phyloP scores from a whole-genome alignment of 2,329 filamentous ascomycete genomes.

The Chrysoporthe deuterocubensis region DNA sequence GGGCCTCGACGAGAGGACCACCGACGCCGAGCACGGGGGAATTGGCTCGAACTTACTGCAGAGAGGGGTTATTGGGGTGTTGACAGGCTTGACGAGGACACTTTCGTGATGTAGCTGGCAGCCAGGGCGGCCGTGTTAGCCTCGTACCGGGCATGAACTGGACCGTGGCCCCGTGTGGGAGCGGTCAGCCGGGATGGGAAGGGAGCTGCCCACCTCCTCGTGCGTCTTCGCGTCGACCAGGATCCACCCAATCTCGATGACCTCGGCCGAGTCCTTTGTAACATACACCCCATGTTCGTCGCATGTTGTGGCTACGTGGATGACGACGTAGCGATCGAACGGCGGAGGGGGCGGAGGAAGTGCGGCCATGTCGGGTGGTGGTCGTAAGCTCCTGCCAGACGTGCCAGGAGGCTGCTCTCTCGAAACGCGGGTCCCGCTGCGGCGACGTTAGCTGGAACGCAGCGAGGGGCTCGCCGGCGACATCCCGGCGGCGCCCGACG shows the following conservation, averaged over 20 bases:
- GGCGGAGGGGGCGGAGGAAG: slow-evolving; percentile 64
- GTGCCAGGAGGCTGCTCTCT: slow-evolving; percentile 14
- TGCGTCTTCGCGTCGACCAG: slow-evolving; percentile 87
- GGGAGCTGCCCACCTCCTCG: slow-evolving; percentile 74
- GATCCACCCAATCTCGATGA: slow-evolving; percentile 99
- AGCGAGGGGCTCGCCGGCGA: not conserved
- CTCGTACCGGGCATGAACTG: not conserved
- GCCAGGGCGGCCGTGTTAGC: slow-evolving; percentile 2
- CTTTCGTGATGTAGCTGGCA: slow-evolving; percentile 88
- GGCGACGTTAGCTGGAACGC: slow-evolving; percentile 16
- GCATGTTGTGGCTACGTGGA: slow-evolving; percentile 98
- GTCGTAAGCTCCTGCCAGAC: slow-evolving; percentile 16
- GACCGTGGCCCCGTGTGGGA: slow-evolving; percentile 17
- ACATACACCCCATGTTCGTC: slow-evolving; percentile 99
- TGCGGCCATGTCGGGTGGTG: slow-evolving; percentile 44
- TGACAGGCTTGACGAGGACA: slow-evolving; percentile 96
- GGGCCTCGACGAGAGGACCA: slow-evolving; percentile 7
- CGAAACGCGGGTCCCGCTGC: slow-evolving; percentile 18
- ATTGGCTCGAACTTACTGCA: slow-evolving; percentile 77
- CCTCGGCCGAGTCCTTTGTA: slow-evolving; percentile 98
- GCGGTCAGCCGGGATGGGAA: slow-evolving; percentile 11
- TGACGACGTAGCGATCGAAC: slow-evolving; percentile 95
- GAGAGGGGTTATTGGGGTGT: slow-evolving; percentile 96
- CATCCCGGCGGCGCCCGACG: not conserved
- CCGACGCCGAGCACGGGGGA: slow-evolving; percentile 6